Conservation (phyloP, 2,329 filamentous ascomycete genomes). For the Curvularia lunata region DNA sequence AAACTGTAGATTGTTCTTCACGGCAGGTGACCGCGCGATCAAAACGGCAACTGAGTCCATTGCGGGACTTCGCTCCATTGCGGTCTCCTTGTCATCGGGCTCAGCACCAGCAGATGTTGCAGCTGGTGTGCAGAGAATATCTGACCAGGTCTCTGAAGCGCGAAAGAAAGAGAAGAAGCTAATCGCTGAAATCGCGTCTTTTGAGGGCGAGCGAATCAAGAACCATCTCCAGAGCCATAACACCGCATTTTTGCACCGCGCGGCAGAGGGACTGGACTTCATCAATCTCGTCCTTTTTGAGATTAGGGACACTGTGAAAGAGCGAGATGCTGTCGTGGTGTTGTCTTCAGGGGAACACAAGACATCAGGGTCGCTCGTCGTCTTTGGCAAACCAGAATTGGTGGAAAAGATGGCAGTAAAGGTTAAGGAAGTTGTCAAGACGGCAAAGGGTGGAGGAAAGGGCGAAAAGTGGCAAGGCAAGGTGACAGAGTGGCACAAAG, state of each 20-base stretch:
- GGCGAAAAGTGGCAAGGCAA: conserved; percentile 47
- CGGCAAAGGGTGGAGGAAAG: conserved; percentile 42
- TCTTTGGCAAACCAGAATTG: conserved; percentile 35
- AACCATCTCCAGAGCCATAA: conserved; percentile 19
- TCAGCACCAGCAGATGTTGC: conserved; percentile 33
- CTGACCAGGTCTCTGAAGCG: conserved; percentile 31
- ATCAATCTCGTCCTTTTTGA: conserved; percentile 38
- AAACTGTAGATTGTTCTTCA: conserved; percentile 42
- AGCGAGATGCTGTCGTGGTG: conserved; percentile 31
- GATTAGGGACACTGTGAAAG: conserved; percentile 34
- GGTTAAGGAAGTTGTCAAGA: conserved; percentile 35
- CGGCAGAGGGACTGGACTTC: conserved; percentile 40
- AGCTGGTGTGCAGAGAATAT: conserved; percentile 31
- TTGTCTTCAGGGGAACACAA: conserved; percentile 40
- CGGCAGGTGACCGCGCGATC: conserved; percentile 41
- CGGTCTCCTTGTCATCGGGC: conserved; percentile 33
- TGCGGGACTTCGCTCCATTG: conserved; percentile 36
- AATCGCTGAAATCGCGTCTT: conserved; percentile 36
- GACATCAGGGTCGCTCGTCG: conserved; percentile 32
- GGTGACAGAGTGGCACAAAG: conserved; percentile 42
- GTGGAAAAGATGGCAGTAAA: conserved; percentile 34
- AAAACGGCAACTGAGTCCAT: conserved; percentile 35
- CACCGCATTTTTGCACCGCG: conserved; percentile 33
- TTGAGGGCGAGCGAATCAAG: conserved; percentile 36
- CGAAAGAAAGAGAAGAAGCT: conserved; percentile 40